Percentiles rank a stretch among this genome's conserved stretches.
These are phyloP conservation scores for Lyophyllum decastes DNA, from an alignment of 768 basidiomycete species.

Conservation along the genomic window DNA sequence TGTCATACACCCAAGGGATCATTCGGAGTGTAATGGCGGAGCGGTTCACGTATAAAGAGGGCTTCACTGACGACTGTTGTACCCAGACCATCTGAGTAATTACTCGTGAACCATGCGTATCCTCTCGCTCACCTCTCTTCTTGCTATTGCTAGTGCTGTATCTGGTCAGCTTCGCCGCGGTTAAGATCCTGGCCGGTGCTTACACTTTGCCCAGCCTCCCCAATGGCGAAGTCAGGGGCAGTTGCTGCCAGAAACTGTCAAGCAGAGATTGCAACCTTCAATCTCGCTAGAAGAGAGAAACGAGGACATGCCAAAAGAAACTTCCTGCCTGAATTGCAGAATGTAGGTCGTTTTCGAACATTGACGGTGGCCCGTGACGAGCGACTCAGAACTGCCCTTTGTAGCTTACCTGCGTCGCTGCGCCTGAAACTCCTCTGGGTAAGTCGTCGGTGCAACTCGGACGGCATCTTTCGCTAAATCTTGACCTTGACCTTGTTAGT, in stretches of 20 bases:
- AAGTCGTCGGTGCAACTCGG: not conserved
- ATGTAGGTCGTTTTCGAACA: conserved; percentile 12
- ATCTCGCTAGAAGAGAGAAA: conserved; percentile 18
- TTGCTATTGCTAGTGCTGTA: conserved; percentile 6
- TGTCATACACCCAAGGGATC: conserved; percentile 1
- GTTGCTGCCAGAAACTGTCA: conserved; percentile 7
- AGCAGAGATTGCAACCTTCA: conserved; percentile 16
- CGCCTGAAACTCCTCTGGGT: conserved; percentile 22
- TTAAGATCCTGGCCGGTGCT: not conserved
- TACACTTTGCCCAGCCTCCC: conserved; percentile 1
- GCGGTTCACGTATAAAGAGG: conserved; percentile 4
- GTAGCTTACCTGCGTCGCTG: conserved; percentile 16
- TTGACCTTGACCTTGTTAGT: conserved; percentile 3
- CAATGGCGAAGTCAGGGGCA: conserved; percentile 7
- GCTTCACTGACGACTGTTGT: not conserved
- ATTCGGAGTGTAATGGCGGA: conserved; percentile 3
- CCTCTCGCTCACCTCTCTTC: conserved; percentile 13
- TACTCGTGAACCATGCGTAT: conserved; percentile 8
- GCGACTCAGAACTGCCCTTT: not conserved
- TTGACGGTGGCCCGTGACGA: not conserved
- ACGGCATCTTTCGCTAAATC: not conserved
- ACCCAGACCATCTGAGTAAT: not conserved
- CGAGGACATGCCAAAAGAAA: conserved; percentile 1
- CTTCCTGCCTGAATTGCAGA: conserved; percentile 12
- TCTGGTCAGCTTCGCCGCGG: not conserved